These are phyloP conservation scores for Gyrodon lividus DNA, from an alignment of 768 basidiomycete species.

Conservation along the genomic window DNA sequence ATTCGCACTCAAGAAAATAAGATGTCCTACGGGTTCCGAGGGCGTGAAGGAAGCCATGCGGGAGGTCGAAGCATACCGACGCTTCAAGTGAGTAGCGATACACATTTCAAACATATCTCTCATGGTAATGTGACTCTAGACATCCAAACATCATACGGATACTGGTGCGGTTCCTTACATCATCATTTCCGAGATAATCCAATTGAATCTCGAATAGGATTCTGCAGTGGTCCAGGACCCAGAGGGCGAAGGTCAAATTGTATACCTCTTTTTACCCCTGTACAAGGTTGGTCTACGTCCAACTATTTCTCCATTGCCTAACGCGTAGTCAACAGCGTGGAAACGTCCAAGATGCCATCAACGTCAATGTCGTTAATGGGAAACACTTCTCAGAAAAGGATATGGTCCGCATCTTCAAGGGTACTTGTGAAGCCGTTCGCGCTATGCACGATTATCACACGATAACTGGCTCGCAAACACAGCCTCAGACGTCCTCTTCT, in stretches of 20 bases:
- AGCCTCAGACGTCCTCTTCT: conserved; percentile 23
- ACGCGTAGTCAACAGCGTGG: conserved; percentile 58
- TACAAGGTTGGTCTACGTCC: conserved; percentile 63
- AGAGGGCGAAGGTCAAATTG: conserved; percentile 89
- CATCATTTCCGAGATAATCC: not conserved
- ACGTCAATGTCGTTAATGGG: conserved; percentile 77
- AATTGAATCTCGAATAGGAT: conserved; percentile 49
- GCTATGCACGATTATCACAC: conserved; percentile 92
- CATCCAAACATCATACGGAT: conserved; percentile 98
- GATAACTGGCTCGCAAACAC: conserved; percentile 29
- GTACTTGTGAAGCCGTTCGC: conserved; percentile 89
- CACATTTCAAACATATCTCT: not conserved
- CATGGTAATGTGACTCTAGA: conserved; percentile 37
- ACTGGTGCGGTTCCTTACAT: conserved; percentile 47
- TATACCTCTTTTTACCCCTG: conserved; percentile 93
- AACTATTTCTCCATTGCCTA: not conserved
- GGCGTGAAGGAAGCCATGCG: conserved; percentile 87
- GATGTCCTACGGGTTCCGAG: conserved; percentile 86
- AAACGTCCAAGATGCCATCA: conserved; percentile 94
- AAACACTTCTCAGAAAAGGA: conserved; percentile 85
- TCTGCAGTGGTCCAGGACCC: conserved; percentile 94
- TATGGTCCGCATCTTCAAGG: conserved; percentile 87
- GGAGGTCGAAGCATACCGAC: conserved; percentile 89
- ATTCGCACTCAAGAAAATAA: conserved; percentile 97
- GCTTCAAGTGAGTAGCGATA: conserved; percentile 72